Conservation (phyloP, 1,284 basidiomycete species). For the Apiotrichum montevideense region DNA sequence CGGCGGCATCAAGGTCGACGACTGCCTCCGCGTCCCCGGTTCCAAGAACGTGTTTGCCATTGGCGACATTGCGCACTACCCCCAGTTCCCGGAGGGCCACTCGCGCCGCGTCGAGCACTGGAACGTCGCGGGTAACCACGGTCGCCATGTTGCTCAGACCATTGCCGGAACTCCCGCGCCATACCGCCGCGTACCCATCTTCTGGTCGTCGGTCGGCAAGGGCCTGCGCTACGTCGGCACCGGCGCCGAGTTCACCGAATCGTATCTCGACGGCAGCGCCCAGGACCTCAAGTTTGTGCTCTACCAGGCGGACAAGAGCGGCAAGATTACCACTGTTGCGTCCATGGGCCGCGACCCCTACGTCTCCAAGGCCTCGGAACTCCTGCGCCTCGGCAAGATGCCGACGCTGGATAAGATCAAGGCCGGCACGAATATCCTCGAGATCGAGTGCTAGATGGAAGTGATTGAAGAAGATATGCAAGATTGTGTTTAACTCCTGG, state of each 20-base stretch:
- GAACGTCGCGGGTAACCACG: constrained; percentile 77
- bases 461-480: not conserved
- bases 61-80: constrained; percentile 83
- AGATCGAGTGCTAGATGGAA: constrained; percentile 17
- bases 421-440: constrained; percentile 49
- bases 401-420: constrained; percentile 69
- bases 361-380: constrained; percentile 71
- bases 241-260: constrained; percentile 59
- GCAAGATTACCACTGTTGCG: constrained; percentile 73
- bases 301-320: constrained; percentile 67
- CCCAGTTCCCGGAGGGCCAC: constrained; percentile 52
- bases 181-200: constrained; percentile 69
- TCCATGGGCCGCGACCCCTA: constrained; percentile 57
- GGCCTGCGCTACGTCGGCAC: constrained; percentile 76
- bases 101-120: constrained; percentile 22
- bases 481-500: not conserved
- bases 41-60: constrained; percentile 69
- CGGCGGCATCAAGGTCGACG: constrained; percentile 74
- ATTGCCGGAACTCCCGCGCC: constrained; percentile 48
- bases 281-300: constrained; percentile 81
- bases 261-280: constrained; percentile 67
- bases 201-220: constrained; percentile 71
- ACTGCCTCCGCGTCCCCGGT: constrained; percentile 64
- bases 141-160: constrained; percentile 70
- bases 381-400: constrained; percentile 74